Evolutionary conservation across 129 eudicot species (phyloP), one percentile per base, ranked within the genome.

Genomic region (Ambrosia artemisiifolia): DNA sequence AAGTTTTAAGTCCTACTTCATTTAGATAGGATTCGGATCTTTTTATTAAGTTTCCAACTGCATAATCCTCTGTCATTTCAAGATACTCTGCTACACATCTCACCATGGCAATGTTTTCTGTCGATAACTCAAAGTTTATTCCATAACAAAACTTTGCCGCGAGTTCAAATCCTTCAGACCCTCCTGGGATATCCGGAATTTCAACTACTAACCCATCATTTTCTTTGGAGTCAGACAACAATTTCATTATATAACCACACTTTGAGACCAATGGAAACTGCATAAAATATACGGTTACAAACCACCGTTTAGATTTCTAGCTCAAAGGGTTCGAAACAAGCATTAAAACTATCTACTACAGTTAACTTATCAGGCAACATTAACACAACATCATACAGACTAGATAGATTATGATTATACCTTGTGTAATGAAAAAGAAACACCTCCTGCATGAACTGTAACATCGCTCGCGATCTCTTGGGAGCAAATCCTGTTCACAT

Each of bases 141-240:
- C 96, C 96, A 62, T 95, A 95, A 81, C 99, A 95, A 76, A 95
- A 95, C 62, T 91, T 95, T 54, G 97, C 91, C 3, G 99, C 99
- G 7, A 95, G 91, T 69, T 91, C 97, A 54, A 95, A 95, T 18
- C 90, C 89, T 57, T 90, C 95, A 33, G 87, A 71, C 32, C 97
- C 97, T 16, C 99, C 96, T 0, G 99, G 97, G 59, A 95, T 48
- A 67, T 91, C 88, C 13, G 90, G 81, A 65, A 95, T 81, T 72
- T 91, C 85, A 33, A 95, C 59, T 19, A 36, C 77, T 16, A 85
- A 61, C 69, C 18, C 50, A 43, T 86, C 83, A 16, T 54, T 69
- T 30, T 81, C 84, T 62, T 57, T 62, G 1, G 85, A 71, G 67
- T 83, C 83, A 14, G 96, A 83, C 3, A 80, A 80, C 65, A 84